These are phyloP conservation scores for Trypanosoma boissoni DNA, from an alignment of 208 protist genomes.

Conservation along the genomic window DNA sequence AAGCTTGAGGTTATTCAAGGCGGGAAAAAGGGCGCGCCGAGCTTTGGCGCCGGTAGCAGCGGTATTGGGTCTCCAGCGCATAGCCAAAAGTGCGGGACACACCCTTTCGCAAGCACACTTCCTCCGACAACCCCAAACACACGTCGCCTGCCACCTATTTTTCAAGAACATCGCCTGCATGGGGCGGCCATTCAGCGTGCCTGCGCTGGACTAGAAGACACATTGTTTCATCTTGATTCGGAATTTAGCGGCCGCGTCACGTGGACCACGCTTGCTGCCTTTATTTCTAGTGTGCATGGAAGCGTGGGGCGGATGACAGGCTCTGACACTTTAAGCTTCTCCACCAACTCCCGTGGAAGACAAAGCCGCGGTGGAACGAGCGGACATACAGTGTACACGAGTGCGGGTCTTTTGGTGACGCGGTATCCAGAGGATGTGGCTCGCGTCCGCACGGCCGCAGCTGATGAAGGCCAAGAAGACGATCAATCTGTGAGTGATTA, in stretches of 20 bases:
- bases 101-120: slow-evolving; percentile 22
- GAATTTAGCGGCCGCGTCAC: slow-evolving; percentile 20
- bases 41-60: too few species aligned
- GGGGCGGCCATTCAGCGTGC: slow-evolving; percentile 25
- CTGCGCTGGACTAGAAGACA: slow-evolving; percentile 26
- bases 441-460: slow-evolving; percentile 54
- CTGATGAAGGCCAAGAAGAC: slow-evolving; percentile 60
- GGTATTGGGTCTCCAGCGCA: not conserved
- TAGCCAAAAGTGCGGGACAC: slow-evolving; percentile 13
- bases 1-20: too few species aligned
- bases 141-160: slow-evolving; percentile 44
- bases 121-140: slow-evolving; percentile 29
- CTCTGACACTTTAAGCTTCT: too few species aligned
- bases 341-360: too few species aligned
- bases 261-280: too few species aligned
- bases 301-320: too few species aligned
- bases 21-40: too few species aligned
- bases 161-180: slow-evolving; percentile 42
- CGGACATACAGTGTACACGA: too few species aligned
- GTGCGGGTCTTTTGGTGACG: too few species aligned
- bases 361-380: too few species aligned
- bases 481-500: slow-evolving; percentile 76
- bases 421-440: slow-evolving; percentile 37
- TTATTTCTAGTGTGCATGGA: too few species aligned
- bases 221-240: slow-evolving; percentile 30